These are phyloP conservation scores for Naematelia aurantialba DNA, from an alignment of 768 basidiomycete species.

Conservation along the genomic window DNA sequence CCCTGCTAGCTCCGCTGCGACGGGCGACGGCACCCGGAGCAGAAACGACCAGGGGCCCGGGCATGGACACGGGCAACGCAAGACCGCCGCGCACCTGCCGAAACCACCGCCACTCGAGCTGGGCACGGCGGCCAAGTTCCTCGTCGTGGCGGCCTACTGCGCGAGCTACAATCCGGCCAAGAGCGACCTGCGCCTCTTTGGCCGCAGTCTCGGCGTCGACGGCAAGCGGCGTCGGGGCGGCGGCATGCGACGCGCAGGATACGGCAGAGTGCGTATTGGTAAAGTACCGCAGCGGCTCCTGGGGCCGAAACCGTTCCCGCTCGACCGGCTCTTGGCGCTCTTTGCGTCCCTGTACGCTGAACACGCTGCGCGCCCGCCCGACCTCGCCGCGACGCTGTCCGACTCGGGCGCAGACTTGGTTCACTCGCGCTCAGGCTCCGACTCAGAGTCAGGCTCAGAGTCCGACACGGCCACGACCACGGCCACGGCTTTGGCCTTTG, in stretches of 20 bases:
- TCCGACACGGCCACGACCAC: constrained; percentile 32
- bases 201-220: constrained; percentile 61
- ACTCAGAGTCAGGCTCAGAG: constrained; percentile 36
- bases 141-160: constrained; percentile 71
- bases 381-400: constrained; percentile 50
- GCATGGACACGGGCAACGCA: background rate
- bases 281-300: constrained; percentile 65
- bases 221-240: constrained; percentile 51
- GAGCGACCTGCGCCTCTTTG: constrained; percentile 78
- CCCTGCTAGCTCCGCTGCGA: background rate
- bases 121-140: constrained; percentile 58
- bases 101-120: constrained; percentile 28
- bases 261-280: constrained; percentile 35
- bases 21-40: background rate
- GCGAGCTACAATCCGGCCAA: constrained; percentile 80
- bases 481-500: constrained; percentile 1
- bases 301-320: constrained; percentile 71
- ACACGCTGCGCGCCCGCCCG: constrained; percentile 55
- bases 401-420: background rate
- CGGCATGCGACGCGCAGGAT: constrained; percentile 53
- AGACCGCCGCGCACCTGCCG: constrained; percentile 6
- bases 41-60: background rate
- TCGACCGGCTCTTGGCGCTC: constrained; percentile 76
- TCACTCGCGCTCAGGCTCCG: no score
- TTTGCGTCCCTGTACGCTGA: constrained; percentile 61